A percentile compares a stretch with the other conserved stretches of the same genome.
Evolutionary conservation across 208 protist species (phyloP).

Genomic region (Leishmania braziliensis): DNA sequence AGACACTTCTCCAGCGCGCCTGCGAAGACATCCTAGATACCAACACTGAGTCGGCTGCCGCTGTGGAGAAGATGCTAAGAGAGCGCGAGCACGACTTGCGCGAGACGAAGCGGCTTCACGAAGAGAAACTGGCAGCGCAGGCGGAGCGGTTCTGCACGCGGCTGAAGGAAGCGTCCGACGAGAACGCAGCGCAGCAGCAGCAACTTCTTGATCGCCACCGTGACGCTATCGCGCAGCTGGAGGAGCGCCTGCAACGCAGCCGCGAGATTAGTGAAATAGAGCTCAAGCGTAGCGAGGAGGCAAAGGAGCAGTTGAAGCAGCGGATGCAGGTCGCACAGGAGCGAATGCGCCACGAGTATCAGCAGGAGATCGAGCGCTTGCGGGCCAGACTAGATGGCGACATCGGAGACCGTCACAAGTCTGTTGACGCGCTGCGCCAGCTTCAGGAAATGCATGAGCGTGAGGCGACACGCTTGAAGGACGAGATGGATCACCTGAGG

Average conservation of each 20-base stretch:
- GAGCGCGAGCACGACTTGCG: constrained; percentile 27
- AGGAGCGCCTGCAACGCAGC: constrained; percentile 53
- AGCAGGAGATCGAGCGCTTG: constrained; percentile 51
- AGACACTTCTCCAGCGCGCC: constrained; percentile 23
- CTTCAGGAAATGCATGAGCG: constrained; percentile 51
- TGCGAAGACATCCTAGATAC: constrained; percentile 24
- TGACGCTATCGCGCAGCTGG: constrained; percentile 40
- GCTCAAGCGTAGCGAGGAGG: constrained; percentile 41
- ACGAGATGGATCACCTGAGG: constrained; percentile 51
- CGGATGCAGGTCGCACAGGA: constrained; percentile 36
- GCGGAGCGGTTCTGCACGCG: constrained; percentile 28
- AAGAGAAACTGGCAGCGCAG: constrained; percentile 41
- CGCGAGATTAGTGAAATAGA: constrained; percentile 55
- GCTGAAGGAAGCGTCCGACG: constrained; percentile 35
- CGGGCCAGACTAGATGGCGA: constrained; percentile 41
- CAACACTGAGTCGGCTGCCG: constrained; percentile 30
- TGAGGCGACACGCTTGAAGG: constrained; percentile 35
- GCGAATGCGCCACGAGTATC: constrained; percentile 33
- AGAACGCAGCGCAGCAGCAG: constrained; percentile 39
- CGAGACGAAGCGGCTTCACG: constrained; percentile 29
- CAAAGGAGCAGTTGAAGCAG: constrained; percentile 47
- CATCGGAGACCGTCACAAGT: constrained; percentile 39
- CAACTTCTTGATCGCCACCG: constrained; percentile 40
- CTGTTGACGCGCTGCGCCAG: constrained; percentile 40
- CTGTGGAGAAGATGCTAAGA: constrained; percentile 12